Evolutionary conservation across 495 filamentous ascomycete species (phyloP), one percentile per base, ranked within the genome.

Genomic region (Amniculicola lignicola): DNA sequence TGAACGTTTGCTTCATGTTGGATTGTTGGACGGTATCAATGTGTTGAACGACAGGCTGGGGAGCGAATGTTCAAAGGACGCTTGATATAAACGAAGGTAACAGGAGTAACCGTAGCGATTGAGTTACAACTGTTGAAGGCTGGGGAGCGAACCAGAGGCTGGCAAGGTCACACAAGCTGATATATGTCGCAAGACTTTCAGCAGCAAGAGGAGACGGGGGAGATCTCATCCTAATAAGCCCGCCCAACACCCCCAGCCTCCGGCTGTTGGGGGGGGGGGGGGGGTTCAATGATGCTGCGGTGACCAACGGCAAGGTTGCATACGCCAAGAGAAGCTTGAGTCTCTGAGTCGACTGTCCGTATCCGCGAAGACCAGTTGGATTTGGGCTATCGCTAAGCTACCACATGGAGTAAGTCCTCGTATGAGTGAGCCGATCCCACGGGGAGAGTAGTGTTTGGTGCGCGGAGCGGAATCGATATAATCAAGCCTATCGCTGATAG

Each of bases 21-120:
- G 44, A 49, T 33, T 38, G 18, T 11, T 43, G 22, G 12, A 38
- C 16, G 24, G 21, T 35, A 21, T 39, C 42, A 14, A 15, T 40
- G 48, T 29, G 18, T 22, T n/a, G 24, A 46, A 46, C 19, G 22
- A 41, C 11, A 33, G 35, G 44, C 29, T 14, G n/a, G n/a, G n/a
- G 44, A 46, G 28, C 31, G 55, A 53, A n/a, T n/a, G n/a, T n/a
- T n/a, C n/a, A n/a, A 38, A 33, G 55, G 52, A 50, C 35, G 50
- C 33, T 39, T 49, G 54, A 40, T 63, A 59, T 63, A 63, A 63
- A 58, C 49, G 51, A 59, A 59, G 42, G 60, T 37, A 33, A 55
- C 50, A 59, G 55, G 14, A 43, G 55, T 18, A 63, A 63, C 60
- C 60, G 48, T 63, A 63, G 60, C 60, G 60, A 63, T 49, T 37